Percentiles rank a stretch among this genome's conserved stretches.
phyloP scores from a whole-genome alignment of 2,329 filamentous ascomycete genomes.

The Teratosphaeria viscida region DNA sequence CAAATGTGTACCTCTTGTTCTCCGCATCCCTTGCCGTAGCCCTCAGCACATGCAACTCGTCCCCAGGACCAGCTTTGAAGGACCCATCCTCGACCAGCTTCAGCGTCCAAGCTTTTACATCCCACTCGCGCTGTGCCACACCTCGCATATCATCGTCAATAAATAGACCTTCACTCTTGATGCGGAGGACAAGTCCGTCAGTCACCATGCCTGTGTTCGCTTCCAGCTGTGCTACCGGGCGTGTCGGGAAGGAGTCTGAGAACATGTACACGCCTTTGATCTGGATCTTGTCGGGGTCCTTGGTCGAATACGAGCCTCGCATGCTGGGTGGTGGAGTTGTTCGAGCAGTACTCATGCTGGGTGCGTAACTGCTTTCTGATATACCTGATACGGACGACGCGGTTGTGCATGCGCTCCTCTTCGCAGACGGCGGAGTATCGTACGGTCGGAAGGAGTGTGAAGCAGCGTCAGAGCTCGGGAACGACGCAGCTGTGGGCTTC shows the following conservation, averaged over 20 bases:
- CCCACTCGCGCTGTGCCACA: slow-evolving; percentile 95
- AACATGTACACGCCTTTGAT: slow-evolving; percentile 89
- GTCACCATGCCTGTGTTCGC: slow-evolving; percentile 77
- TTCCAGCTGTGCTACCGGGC: slow-evolving; percentile 82
- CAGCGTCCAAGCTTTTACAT: slow-evolving; percentile 95
- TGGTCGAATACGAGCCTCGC: slow-evolving; percentile 70
- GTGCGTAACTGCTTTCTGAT: slow-evolving; percentile 79
- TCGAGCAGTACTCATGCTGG: slow-evolving; percentile 70
- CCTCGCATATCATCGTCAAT: slow-evolving; percentile 90
- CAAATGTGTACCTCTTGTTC: slow-evolving; percentile 51
- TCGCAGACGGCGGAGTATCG: slow-evolving; percentile 33
- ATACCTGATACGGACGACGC: slow-evolving; percentile 39
- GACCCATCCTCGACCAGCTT: slow-evolving; percentile 64
- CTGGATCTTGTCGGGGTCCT: slow-evolving; percentile 90
- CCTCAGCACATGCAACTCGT: slow-evolving; percentile 45
- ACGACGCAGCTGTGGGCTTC: slow-evolving; percentile 45
- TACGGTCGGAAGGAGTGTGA: slow-evolving; percentile 23
- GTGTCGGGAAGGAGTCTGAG: slow-evolving; percentile 77
- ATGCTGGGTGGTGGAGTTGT: slow-evolving; percentile 67
- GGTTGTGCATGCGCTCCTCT: slow-evolving; percentile 35
- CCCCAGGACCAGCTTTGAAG: slow-evolving; percentile 23
- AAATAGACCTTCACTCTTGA: slow-evolving; percentile 89
- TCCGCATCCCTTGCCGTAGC: slow-evolving; percentile 49
- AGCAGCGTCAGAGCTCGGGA: slow-evolving; percentile 53
- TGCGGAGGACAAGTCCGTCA: slow-evolving; percentile 81